A percentile compares a stretch with the other conserved stretches of the same genome.
These are phyloP conservation scores for Cercospora zeina DNA, from an alignment of 2,329 filamentous ascomycete species.

Conservation along the genomic window DNA sequence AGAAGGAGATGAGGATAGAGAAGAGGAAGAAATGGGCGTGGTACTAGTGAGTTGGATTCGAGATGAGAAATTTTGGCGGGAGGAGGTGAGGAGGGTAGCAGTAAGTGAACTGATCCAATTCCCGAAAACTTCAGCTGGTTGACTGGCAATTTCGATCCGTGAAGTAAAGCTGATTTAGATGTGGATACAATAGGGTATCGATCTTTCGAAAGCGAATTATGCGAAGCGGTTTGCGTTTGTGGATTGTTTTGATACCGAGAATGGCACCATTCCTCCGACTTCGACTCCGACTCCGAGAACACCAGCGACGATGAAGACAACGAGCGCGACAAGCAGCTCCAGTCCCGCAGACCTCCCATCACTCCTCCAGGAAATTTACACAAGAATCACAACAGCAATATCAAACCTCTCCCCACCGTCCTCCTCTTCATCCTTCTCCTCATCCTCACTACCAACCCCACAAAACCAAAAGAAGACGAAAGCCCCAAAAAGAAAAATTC, in stretches of 20 bases:
- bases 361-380: conserved; percentile 1
- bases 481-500: conserved; percentile 31
- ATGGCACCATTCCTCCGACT: conserved; percentile 4
- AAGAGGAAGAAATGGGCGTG: conserved; percentile 48
- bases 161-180: too few species aligned
- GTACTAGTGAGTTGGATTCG: conserved; percentile 82
- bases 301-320: neutral
- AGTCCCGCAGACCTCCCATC: too few species aligned
- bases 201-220: conserved; percentile 62
- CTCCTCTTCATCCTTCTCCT: neutral
- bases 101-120: conserved; percentile 30
- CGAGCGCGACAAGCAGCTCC: too few species aligned
- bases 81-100: conserved; percentile 51
- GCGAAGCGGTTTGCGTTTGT: conserved; percentile 68
- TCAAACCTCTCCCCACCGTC: neutral
- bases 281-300: neutral
- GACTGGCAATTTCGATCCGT: too few species aligned
- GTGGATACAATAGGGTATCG: conserved; percentile 60
- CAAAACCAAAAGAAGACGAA: neutral
- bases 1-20: conserved; percentile 8
- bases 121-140: too few species aligned
- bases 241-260: conserved; percentile 61
- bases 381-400: conserved; percentile 19
- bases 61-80: conserved; percentile 75
- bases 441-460: neutral